Conservation (phyloP, 139 green algal species). For the Medakamo hakoo region DNA sequence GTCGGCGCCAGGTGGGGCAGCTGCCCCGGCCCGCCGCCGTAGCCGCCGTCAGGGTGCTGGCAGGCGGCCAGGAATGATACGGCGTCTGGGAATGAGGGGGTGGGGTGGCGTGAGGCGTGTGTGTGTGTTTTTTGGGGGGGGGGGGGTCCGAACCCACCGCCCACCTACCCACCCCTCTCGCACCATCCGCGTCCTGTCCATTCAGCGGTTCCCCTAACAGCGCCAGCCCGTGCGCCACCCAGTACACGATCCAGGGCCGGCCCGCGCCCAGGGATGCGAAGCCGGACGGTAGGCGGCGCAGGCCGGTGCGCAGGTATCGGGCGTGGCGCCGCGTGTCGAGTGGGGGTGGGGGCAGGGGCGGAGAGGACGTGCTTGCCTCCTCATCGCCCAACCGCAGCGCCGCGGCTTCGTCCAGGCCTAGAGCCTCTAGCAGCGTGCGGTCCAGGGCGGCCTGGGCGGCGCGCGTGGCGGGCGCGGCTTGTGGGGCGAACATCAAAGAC, state of each 20-base stretch:
- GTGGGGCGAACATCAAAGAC: too few species aligned
- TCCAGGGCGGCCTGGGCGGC: background rate
- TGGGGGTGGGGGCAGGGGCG: background rate
- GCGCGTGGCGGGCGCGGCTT: background rate
- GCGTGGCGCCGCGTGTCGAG: background rate
- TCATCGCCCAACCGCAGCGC: too few species aligned
- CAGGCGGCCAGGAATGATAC: slow-evolving; percentile 49
- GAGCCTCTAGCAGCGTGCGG: background rate
- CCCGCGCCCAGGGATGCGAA: slow-evolving; percentile 64
- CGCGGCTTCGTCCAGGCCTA: too few species aligned
- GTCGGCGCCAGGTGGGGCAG: slow-evolving; percentile 85
- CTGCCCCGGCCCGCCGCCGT: slow-evolving; percentile 74
- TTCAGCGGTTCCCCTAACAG: slow-evolving; percentile 42
- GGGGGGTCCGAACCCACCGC: background rate
- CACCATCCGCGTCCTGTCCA: slow-evolving; percentile 4
- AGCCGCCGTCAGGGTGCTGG: slow-evolving; percentile 65
- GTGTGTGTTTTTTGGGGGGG: too few species aligned
- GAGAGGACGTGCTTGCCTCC: background rate
- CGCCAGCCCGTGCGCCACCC: slow-evolving; percentile 72
- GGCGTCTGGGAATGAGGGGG: slow-evolving; percentile 18
- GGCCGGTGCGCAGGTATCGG: background rate
- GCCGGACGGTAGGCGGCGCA: background rate
- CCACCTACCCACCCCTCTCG: too few species aligned
- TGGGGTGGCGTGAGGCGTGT: background rate
- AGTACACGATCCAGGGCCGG: slow-evolving; percentile 82